phyloP scores from a whole-genome alignment of 2,329 filamentous ascomycete species.

The Onygenales sp. region DNA sequence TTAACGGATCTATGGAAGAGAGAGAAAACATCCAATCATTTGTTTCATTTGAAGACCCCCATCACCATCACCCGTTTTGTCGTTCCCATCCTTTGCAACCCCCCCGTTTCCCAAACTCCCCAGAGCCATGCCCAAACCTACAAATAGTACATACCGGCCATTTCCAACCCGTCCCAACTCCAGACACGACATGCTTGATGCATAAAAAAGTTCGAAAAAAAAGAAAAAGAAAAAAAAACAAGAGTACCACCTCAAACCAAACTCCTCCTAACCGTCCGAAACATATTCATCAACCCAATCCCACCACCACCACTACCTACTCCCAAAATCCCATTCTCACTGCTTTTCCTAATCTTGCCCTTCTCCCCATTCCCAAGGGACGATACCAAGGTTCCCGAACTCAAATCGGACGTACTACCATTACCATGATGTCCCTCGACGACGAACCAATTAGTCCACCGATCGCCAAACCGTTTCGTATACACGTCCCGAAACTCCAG shows the following conservation, averaged over 20 bases:
- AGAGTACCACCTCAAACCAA: slow-evolving; percentile 3
- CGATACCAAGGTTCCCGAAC: background rate
- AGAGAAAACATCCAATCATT: too few species aligned
- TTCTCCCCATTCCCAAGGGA: background rate
- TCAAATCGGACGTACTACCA: background rate
- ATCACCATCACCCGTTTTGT: too few species aligned
- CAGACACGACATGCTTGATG: background rate
- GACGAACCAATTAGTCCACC: slow-evolving; percentile 12
- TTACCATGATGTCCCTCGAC: background rate
- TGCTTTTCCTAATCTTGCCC: background rate
- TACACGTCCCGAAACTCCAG: slow-evolving; percentile 20
- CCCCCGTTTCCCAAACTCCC: too few species aligned
- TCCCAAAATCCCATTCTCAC: background rate
- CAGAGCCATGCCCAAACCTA: too few species aligned
- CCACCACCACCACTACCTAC: slow-evolving; percentile 3
- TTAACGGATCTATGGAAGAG: too few species aligned
- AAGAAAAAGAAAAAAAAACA: background rate
- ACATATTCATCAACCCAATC: slow-evolving; percentile 6
- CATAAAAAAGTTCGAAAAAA: background rate
- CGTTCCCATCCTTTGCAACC: too few species aligned
- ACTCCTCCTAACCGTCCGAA: slow-evolving; percentile 9
- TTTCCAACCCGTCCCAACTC: too few species aligned
- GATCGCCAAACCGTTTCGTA: slow-evolving; percentile 14
- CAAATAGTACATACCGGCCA: too few species aligned
- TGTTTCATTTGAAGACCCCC: too few species aligned